Evolutionary conservation across 2,329 filamentous ascomycete species (phyloP).

Genomic region (Aspergillus sp.): DNA sequence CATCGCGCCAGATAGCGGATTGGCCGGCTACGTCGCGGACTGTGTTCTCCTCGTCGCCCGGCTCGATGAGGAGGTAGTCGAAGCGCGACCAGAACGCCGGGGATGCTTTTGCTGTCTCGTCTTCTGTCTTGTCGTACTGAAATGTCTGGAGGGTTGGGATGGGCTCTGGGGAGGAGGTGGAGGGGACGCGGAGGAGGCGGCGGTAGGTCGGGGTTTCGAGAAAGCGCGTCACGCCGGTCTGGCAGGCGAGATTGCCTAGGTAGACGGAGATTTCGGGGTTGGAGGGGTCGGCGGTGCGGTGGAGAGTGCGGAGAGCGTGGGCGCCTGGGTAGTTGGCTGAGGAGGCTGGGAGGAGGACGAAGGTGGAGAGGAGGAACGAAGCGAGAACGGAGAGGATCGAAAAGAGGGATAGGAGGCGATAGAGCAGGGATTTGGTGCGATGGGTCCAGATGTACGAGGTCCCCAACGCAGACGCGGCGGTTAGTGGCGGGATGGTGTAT

Average conservation of each 20-base stretch:
- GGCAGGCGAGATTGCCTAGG: slow-evolving; percentile 53
- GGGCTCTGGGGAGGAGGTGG: slow-evolving; percentile 4
- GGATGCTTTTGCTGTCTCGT: slow-evolving; percentile 38
- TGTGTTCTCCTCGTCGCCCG: slow-evolving; percentile 13
- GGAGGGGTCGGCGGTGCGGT: slow-evolving; percentile 20
- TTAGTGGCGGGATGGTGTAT: slow-evolving; percentile 73
- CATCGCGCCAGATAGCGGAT: slow-evolving; percentile 42
- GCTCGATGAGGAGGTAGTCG: slow-evolving; percentile 50
- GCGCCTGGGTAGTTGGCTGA: slow-evolving; percentile 92
- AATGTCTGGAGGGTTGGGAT: slow-evolving; percentile 26
- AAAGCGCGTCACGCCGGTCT: slow-evolving; percentile 55
- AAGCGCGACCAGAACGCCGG: slow-evolving; percentile 49
- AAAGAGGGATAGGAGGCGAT: slow-evolving; percentile 44
- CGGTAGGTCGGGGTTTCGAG: slow-evolving; percentile 31
- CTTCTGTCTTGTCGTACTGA: slow-evolving; percentile 54
- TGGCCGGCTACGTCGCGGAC: slow-evolving; percentile 27
- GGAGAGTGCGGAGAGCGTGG: slow-evolving; percentile 53
- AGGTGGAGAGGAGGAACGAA: slow-evolving; percentile 52
- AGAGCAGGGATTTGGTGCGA: slow-evolving; percentile 51
- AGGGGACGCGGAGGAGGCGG: slow-evolving; percentile 5
- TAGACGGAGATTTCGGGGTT: slow-evolving; percentile 36
- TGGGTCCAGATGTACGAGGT: slow-evolving; percentile 62
- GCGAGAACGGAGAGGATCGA: slow-evolving; percentile 52
- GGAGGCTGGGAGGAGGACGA: slow-evolving; percentile 69
- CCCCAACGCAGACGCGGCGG: slow-evolving; percentile 63